Conservation (phyloP, 805 yeast species). For the Saccharomyces jurei region DNA sequence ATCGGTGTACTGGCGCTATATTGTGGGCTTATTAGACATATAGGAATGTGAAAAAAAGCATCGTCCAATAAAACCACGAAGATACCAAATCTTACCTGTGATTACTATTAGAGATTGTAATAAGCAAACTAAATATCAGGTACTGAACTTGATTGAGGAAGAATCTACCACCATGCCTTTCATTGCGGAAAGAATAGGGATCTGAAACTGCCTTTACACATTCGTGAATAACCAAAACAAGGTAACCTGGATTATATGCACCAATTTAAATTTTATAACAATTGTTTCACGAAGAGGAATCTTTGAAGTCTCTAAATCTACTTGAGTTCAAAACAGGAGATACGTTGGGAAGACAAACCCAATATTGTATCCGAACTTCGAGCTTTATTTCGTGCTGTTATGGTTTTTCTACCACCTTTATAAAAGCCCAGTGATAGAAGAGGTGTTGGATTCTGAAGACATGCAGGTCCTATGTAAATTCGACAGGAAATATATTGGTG, state of each 20-base stretch:
- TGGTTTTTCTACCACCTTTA: slow-evolving; percentile 44
- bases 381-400: slow-evolving; percentile 34
- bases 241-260: slow-evolving; percentile 76
- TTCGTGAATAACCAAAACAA: slow-evolving; percentile 41
- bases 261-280: slow-evolving; percentile 54
- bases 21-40: slow-evolving; percentile 71
- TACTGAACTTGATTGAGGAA: slow-evolving; percentile 62
- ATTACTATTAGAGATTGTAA: slow-evolving; percentile 44
- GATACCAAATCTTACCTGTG: slow-evolving; percentile 23
- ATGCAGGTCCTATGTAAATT: slow-evolving; percentile 39
- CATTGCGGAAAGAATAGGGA: slow-evolving; percentile 55
- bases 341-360: slow-evolving; percentile 72
- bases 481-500: slow-evolving; percentile 1
- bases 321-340: slow-evolving; percentile 60
- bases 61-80: slow-evolving; percentile 19
- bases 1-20: slow-evolving; percentile 73
- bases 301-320: slow-evolving; percentile 55
- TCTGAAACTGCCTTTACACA: slow-evolving; percentile 45
- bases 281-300: slow-evolving; percentile 43
- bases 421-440: slow-evolving; percentile 68
- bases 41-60: slow-evolving; percentile 39
- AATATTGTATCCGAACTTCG: slow-evolving; percentile 44
- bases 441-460: slow-evolving; percentile 13
- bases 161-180: slow-evolving; percentile 64
- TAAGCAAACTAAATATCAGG: slow-evolving; percentile 44